A percentile compares a stretch with the other conserved stretches of the same genome.
Evolutionary conservation across 495 filamentous ascomycete genomes (phyloP).

Genomic region (Xylaria nigripes): DNA sequence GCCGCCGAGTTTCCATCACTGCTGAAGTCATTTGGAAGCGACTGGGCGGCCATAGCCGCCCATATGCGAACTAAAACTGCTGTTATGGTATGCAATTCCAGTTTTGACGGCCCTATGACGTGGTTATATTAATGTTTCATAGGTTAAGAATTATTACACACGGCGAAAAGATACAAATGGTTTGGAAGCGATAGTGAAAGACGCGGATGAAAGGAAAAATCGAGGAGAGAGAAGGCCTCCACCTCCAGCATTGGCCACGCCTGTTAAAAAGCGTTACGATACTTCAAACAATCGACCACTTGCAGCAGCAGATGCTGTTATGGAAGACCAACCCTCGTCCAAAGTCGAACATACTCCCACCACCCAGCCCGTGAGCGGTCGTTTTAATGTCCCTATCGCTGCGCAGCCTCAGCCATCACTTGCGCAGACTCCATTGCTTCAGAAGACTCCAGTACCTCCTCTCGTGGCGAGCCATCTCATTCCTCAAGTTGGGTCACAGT

Average conservation of each 20-base stretch:
- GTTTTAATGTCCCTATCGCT: constrained; percentile 38
- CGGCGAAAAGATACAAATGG: constrained; percentile 69
- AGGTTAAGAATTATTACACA: constrained; percentile 95
- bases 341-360: constrained; percentile 35
- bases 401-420: constrained; percentile 23
- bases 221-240: constrained; percentile 66
- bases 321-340: constrained; percentile 42
- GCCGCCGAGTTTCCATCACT: constrained; percentile 70
- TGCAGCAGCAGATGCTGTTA: constrained; percentile 50
- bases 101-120: not conserved
- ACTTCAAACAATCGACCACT: constrained; percentile 43
- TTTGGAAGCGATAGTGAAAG: constrained; percentile 57
- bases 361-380: constrained; percentile 24
- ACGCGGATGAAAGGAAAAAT: constrained; percentile 60
- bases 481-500: constrained; percentile 21
- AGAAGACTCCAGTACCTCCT: constrained; percentile 15
- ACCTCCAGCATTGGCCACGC: constrained; percentile 53
- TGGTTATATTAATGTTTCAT: constrained; percentile 21
- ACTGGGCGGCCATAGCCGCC: constrained; percentile 75
- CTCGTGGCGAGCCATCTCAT: constrained; percentile 16
- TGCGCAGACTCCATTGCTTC: constrained; percentile 18
- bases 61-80: constrained; percentile 89
- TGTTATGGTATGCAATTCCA: constrained; percentile 66
- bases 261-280: constrained; percentile 40
- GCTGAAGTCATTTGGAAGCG: constrained; percentile 75